Base-by-base conservation (phyloP, 306 rosid genomes). In the Glycine tomentella region DNA sequence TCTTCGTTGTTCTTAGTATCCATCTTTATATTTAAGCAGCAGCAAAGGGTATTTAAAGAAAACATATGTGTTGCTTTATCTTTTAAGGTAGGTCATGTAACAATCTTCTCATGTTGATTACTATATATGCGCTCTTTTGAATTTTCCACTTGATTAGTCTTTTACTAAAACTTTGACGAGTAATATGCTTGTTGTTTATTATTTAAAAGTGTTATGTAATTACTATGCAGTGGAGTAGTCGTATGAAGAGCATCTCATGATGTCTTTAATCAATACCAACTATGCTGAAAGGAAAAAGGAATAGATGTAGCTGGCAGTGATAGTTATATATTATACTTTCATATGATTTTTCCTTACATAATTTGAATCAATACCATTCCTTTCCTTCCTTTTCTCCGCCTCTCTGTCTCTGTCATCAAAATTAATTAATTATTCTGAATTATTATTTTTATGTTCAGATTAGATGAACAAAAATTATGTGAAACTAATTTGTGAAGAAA, bases 1-100 rank as follows among this genome's bases (percentile, higher is more conserved):
- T 95, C 62, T 88, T 95, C 42, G 75, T 93, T 66, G 81, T 95
- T 84, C 98, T 95, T 31, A 86, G 77, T 67, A 55, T 95, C 56
- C 98, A 90, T 86, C 79, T 95, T 68, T 88, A 91, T 72, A 87
- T 88, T 44, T 91, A 89, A 34, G 72, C 12, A 45, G 70, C 78
- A 52, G 7, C 38, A 50, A 25, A 25, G 31, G 31, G 31, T 25
- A 25, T 25, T 0, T 25, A 0, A 12, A 8, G 46, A 66, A 17
- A 77, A 48, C 53, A 51, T 14, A 33, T 45, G 9, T 9, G 42
- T 5, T 52, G 66, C 6, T 34, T 65, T 66, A 20, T 45, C 42
- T 25, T 13, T 14, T 17, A n/a, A 16, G 51, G 42, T 79, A 25
- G n/a, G 38, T 13, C 7, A 42, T 42, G 9, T 7, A 42, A 42